Percentiles rank a stretch among this genome's conserved stretches.
These are phyloP conservation scores for Colletotrichum neosansevieriae DNA, from an alignment of 2,329 filamentous ascomycete genomes.

Conservation along the genomic window DNA sequence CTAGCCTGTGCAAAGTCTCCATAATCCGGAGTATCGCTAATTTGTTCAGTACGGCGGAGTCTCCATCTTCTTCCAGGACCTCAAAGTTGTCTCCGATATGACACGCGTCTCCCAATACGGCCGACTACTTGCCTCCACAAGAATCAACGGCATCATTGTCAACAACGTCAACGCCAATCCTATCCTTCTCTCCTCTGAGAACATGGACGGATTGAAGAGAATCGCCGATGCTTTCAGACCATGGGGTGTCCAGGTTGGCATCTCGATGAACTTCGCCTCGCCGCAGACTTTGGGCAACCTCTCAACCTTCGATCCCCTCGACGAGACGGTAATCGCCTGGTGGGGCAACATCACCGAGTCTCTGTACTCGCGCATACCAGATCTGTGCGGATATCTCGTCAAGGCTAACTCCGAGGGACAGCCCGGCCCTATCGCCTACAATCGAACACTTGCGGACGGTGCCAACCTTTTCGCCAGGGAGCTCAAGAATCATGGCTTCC, in stretches of 20 bases:
- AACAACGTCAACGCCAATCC: slow-evolving; percentile 81
- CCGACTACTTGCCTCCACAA: slow-evolving; percentile 73
- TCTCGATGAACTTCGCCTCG: slow-evolving; percentile 77
- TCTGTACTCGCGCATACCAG: slow-evolving; percentile 72
- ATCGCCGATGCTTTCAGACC: slow-evolving; percentile 76
- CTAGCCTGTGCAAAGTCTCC: background rate
- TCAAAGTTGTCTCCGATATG: slow-evolving; percentile 67
- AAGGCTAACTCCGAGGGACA: slow-evolving; percentile 81
- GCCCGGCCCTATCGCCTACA: slow-evolving; percentile 76
- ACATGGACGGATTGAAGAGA: slow-evolving; percentile 70
- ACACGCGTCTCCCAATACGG: slow-evolving; percentile 72
- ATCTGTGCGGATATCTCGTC: slow-evolving; percentile 76
- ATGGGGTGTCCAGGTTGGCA: slow-evolving; percentile 73
- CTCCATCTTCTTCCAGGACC: slow-evolving; percentile 76
- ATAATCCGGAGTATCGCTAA: background rate
- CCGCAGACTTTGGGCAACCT: slow-evolving; percentile 68
- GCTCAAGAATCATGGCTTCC: slow-evolving; percentile 63
- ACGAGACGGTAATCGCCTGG: slow-evolving; percentile 69
- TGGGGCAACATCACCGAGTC: slow-evolving; percentile 71
- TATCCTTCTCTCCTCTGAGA: slow-evolving; percentile 64
- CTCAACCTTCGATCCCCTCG: slow-evolving; percentile 73
- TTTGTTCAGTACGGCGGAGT: slow-evolving; percentile 65
- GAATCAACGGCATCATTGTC: slow-evolving; percentile 74
- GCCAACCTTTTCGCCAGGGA: slow-evolving; percentile 76
- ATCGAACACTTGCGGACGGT: slow-evolving; percentile 75